Percentiles rank a stretch among this genome's conserved stretches.
Evolutionary conservation across 2,329 filamentous ascomycete species (phyloP).

Genomic region (Colletotrichum orchidophilum): DNA sequence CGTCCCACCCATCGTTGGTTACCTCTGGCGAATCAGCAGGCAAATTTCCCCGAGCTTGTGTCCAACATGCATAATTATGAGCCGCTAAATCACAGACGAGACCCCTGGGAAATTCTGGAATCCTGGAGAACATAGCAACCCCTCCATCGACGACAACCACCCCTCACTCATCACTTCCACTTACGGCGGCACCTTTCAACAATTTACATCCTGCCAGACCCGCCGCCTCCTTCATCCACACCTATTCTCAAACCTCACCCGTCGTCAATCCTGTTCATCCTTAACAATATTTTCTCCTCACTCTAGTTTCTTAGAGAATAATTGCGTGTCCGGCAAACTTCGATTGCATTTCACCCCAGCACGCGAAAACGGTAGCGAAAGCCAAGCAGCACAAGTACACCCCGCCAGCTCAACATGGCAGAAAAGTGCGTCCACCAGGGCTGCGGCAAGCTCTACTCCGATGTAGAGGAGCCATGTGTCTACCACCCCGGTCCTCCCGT

Average conservation of each 20-base stretch:
- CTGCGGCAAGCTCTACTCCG: conserved; percentile 88
- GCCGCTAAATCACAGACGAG: conserved; percentile 21
- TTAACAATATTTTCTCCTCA: neutral
- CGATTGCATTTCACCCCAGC: neutral
- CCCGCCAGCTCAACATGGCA: conserved; percentile 60
- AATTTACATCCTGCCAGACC: conserved; percentile 17
- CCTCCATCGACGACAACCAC: conserved; percentile 32
- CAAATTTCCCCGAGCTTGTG: neutral
- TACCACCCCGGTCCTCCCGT: conserved; percentile 95
- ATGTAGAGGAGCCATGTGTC: conserved; percentile 82
- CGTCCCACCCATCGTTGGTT: neutral
- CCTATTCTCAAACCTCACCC: conserved; percentile 21
- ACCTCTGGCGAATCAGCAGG: conserved; percentile 4
- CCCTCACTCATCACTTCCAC: conserved; percentile 16
- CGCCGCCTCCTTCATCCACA: neutral
- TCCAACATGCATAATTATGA: conserved; percentile 31
- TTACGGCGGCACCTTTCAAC: conserved; percentile 10
- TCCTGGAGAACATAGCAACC: conserved; percentile 35
- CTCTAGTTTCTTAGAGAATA: neutral
- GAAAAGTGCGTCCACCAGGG: conserved; percentile 96
- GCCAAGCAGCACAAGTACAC: conserved; percentile 1
- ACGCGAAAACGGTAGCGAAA: conserved; percentile 25
- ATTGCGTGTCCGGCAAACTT: neutral
- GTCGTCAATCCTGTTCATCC: neutral
- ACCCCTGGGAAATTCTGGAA: conserved; percentile 36